Conservation (phyloP, 2,329 filamentous ascomycete species). For the Cephalotrichum gorgonifer region DNA sequence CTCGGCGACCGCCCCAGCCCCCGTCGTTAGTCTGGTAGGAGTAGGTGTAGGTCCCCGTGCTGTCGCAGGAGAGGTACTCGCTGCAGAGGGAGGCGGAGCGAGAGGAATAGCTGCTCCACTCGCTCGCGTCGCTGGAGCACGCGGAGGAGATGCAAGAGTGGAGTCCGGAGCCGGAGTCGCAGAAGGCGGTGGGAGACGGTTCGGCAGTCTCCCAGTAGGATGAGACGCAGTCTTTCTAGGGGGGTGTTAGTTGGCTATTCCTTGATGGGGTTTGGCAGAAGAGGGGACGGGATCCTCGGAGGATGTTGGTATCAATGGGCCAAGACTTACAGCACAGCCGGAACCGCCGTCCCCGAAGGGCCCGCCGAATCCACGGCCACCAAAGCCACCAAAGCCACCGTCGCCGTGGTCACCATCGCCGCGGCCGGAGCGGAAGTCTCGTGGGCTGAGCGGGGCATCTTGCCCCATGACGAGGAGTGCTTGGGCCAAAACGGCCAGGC, state of each 20-base stretch:
- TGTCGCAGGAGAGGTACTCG: conserved; percentile 10
- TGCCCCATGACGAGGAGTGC: conserved; percentile 1
- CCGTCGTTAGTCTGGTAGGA: conserved; percentile 9
- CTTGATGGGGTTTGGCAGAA: too few species aligned
- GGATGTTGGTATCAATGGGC: too few species aligned
- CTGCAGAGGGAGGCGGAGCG: conserved; percentile 13
- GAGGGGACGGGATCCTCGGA: background rate
- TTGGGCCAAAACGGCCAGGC: conserved; percentile 4
- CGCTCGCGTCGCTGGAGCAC: conserved; percentile 11
- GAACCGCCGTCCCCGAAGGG: conserved; percentile 4
- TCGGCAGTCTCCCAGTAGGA: conserved; percentile 14
- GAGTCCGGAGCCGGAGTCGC: conserved; percentile 9
- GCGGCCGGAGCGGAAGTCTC: conserved; percentile 5
- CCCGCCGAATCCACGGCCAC: background rate
- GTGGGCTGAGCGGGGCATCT: background rate
- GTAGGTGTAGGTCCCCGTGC: conserved; percentile 15
- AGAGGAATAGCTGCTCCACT: conserved; percentile 11
- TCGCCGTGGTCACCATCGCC: conserved; percentile 5
- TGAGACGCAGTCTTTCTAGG: conserved; percentile 13
- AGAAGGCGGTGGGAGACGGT: conserved; percentile 13
- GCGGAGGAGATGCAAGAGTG: conserved; percentile 12
- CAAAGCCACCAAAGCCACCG: conserved; percentile 6
- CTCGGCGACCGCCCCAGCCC: conserved; percentile 5
- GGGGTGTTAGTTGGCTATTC: background rate
- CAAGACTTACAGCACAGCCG: conserved; percentile 9